Evolutionary conservation across 169 alveolate species (phyloP).

Genomic region (Plasmodium berghei): DNA sequence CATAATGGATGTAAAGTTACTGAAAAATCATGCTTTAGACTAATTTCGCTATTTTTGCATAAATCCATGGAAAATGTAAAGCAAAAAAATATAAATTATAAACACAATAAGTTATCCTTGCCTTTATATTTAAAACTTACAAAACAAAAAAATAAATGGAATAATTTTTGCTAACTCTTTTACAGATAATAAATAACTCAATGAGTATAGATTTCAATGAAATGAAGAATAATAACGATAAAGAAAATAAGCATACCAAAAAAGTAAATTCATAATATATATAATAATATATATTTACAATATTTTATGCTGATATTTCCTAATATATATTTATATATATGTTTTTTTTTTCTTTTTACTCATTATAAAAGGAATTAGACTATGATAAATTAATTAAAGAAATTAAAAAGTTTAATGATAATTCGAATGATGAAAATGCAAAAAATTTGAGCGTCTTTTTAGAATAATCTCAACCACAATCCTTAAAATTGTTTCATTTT

Average conservation of each 20-base stretch:
- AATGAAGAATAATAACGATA: slow-evolving; percentile 12
- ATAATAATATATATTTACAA: neutral
- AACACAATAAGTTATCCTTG: neutral
- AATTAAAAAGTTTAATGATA: slow-evolving; percentile 28
- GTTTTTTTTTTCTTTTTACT: neutral
- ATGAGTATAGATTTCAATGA: slow-evolving; percentile 4
- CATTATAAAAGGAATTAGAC: slow-evolving; percentile 37
- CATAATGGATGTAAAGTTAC: slow-evolving; percentile 57
- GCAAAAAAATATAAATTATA: neutral
- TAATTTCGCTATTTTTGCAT: slow-evolving; percentile 64
- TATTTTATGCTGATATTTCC: neutral
- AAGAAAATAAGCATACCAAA: slow-evolving; percentile 5
- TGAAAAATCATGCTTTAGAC: slow-evolving; percentile 63
- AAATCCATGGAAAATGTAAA: slow-evolving; percentile 63
- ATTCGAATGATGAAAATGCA: slow-evolving; percentile 34
- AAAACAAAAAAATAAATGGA: neutral
- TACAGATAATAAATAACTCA: slow-evolving; percentile 40
- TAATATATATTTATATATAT: neutral
- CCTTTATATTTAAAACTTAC: neutral
- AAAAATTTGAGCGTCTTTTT: slow-evolving; percentile 48
- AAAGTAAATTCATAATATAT: slow-evolving; percentile 10
- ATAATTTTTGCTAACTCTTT: neutral
- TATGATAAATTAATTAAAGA: slow-evolving; percentile 34
- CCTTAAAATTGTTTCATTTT: neutral
- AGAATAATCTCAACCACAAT: slow-evolving; percentile 1